Evolutionary conservation across 805 yeast species (phyloP).

Genomic region (Komagataella populi): DNA sequence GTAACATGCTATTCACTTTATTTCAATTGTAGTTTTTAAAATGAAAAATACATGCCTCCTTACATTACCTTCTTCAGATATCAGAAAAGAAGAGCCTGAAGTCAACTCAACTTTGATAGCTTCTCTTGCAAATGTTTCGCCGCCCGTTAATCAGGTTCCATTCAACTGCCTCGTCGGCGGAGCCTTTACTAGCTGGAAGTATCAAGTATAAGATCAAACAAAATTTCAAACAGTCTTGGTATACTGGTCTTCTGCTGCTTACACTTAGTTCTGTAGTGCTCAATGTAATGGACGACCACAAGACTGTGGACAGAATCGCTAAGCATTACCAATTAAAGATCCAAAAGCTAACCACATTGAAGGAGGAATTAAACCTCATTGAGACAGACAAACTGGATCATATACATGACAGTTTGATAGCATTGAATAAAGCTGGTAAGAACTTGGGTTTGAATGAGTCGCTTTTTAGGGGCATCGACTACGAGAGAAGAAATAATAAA

Average conservation of each 20-base stretch:
- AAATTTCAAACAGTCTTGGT: neutral
- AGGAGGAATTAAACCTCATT: neutral
- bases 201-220: neutral
- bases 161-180: neutral
- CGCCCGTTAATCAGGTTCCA: neutral
- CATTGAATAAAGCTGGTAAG: neutral
- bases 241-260: neutral
- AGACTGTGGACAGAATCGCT: neutral
- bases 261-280: neutral
- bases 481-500: neutral
- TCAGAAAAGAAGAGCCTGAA: neutral
- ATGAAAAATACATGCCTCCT: neutral
- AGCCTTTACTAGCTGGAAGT: neutral
- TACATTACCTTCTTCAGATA: neutral
- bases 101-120: neutral
- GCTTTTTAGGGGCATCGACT: neutral
- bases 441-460: neutral
- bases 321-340: neutral
- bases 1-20: neutral
- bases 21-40: neutral
- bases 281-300: neutral
- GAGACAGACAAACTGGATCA: neutral
- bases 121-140: neutral
- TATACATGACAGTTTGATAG: neutral
- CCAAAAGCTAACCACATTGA: neutral